Conservation (phyloP, 805 yeast genomes). For the Lipomyces orientalis region DNA sequence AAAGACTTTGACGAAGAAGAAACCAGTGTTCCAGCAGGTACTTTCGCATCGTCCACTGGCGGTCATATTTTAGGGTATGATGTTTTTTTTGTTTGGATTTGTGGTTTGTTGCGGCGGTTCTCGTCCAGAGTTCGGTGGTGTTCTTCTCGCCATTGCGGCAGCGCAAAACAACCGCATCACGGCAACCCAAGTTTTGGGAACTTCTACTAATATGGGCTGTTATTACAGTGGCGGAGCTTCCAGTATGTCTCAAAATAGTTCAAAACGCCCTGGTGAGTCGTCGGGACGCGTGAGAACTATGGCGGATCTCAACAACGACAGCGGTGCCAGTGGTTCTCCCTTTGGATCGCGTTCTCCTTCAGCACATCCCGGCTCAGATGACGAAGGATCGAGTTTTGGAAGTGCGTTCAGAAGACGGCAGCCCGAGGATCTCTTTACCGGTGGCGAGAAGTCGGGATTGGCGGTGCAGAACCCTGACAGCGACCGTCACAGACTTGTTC, state of each 20-base stretch:
- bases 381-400: slow-evolving; percentile 37
- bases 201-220: neutral
- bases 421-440: slow-evolving; percentile 55
- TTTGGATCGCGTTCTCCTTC: slow-evolving; percentile 10
- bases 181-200: neutral
- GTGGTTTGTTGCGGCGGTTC: neutral
- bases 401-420: slow-evolving; percentile 23
- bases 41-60: neutral
- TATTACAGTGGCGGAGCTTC: neutral
- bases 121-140: neutral
- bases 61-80: slow-evolving; percentile 2
- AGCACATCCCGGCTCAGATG: slow-evolving; percentile 35
- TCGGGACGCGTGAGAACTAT: slow-evolving; percentile 30
- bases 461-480: slow-evolving; percentile 73
- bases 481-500: slow-evolving; percentile 42
- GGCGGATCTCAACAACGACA: slow-evolving; percentile 29
- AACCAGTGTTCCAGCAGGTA: neutral
- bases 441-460: slow-evolving; percentile 74
- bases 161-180: neutral
- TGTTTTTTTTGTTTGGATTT: neutral
- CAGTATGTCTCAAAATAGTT: slow-evolving; percentile 16
- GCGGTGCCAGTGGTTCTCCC: slow-evolving; percentile 16
- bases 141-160: neutral
- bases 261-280: slow-evolving; percentile 31
- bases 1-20: slow-evolving; percentile 5